Evolutionary conservation across 2,329 filamentous ascomycete genomes (phyloP), one percentile per base, ranked within the genome.

Genomic region (Zalaria obscura): DNA sequence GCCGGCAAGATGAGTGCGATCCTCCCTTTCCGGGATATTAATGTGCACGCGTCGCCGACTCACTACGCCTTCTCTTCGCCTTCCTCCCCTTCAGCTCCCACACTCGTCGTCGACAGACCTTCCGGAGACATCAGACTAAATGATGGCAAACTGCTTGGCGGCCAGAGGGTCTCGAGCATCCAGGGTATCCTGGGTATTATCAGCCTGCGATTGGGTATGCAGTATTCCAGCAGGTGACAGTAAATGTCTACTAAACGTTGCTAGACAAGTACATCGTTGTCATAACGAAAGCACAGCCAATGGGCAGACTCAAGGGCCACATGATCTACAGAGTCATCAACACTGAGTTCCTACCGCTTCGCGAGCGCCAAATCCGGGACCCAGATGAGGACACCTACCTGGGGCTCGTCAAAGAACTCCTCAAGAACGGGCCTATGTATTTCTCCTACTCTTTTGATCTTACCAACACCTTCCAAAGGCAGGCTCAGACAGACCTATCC

Each of bases 381-480:
- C 77, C 80, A 36, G 91, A 98, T 59, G 91, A 98, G 69, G 89
- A 96, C 63, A 83, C 78, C 52, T 96, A 95, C 62, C 73, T 96
- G 41, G 65, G 70, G 39, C 72, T 96, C 41, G 75, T 98, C 52
- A 87, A 87, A 62, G 76, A 73, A 38, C 78, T 91, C 47, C 73
- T 98, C 52, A 82, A 83, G 59, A 79, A 76, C 8, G 84, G 83
- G 0, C 86, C 89, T 5, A 87, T 96, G 80, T 96, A 93, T 72
- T 98, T 95, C 57, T 96, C 91, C 43, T 98, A 98, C 68, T 89
- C 88, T 5, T 77, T 93, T 60, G 91, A 98, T 63, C 74, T 98
- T 49, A 98, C 91, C 52, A 98, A 93, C 69, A 88, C 78, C 58
- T 94, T 96, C 67, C 91, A 98, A 66, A 79, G 91, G 48, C 91